A percentile compares a stretch with the other conserved stretches of the same genome.
These are phyloP conservation scores for Limonomyces culmigenus DNA, from an alignment of 1,284 basidiomycete genomes.

Conservation along the genomic window DNA sequence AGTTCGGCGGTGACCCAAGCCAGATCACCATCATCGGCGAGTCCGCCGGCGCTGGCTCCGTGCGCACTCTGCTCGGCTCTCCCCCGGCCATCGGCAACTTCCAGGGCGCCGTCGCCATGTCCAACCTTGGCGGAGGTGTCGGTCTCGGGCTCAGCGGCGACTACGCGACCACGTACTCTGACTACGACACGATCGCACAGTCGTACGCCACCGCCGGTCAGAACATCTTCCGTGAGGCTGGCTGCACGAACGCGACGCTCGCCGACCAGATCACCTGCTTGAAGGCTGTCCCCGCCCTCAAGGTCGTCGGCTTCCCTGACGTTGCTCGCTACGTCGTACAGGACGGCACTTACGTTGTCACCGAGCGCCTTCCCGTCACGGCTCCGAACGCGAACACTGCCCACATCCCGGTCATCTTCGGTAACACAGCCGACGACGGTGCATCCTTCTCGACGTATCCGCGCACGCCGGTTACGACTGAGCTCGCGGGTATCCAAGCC, in stretches of 20 bases:
- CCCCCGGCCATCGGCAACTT: conserved; percentile 26
- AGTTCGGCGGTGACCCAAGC: conserved; percentile 19
- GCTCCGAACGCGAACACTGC: conserved; percentile 19
- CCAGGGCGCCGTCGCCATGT: conserved; percentile 27
- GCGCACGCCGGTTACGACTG: conserved; percentile 1
- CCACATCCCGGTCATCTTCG: conserved; percentile 27
- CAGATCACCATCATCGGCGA: conserved; percentile 23
- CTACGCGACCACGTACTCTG: conserved; percentile 23
- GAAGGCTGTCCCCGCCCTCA: conserved; percentile 14
- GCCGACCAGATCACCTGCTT: conserved; percentile 16
- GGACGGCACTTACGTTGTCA: conserved; percentile 25
- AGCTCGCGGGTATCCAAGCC: background rate
- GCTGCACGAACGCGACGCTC: conserved; percentile 12
- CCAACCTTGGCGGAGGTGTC: conserved; percentile 29
- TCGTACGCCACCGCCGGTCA: conserved; percentile 15
- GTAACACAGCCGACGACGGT: conserved; percentile 24
- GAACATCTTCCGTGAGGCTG: conserved; percentile 17
- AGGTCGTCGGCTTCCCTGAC: conserved; percentile 15
- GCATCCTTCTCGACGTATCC: conserved; percentile 18
- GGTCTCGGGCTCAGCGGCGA: too few species aligned
- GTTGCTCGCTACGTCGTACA: conserved; percentile 23
- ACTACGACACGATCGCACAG: conserved; percentile 19
- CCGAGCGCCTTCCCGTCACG: conserved; percentile 20
- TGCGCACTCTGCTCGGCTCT: conserved; percentile 24
- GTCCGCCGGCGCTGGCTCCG: conserved; percentile 20